Conservation (phyloP, 495 filamentous ascomycete genomes). For the Paragyromitra xinjiangensis region DNA sequence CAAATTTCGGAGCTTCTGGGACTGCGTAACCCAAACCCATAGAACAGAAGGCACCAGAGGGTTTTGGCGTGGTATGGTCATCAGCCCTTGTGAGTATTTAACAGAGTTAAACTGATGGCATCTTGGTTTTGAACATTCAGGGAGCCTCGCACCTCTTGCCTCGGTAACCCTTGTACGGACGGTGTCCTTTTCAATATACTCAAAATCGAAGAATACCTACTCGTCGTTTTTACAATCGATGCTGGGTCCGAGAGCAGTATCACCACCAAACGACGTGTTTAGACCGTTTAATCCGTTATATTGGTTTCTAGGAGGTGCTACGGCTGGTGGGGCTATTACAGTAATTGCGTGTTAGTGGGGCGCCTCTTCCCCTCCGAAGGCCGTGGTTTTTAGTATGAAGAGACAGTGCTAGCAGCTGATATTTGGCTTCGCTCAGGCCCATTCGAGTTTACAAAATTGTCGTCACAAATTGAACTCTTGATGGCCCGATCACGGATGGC, state of each 20-base stretch:
- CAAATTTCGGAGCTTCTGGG: slow-evolving; percentile 71
- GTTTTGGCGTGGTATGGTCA: slow-evolving; percentile 75
- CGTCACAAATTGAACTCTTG: slow-evolving; percentile 86
- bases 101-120: slow-evolving; percentile 9
- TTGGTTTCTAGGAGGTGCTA: slow-evolving; percentile 71
- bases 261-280: slow-evolving; percentile 44
- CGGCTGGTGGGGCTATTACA: slow-evolving; percentile 80
- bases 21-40: slow-evolving; percentile 78
- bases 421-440: slow-evolving; percentile 68
- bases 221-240: slow-evolving; percentile 59
- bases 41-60: slow-evolving; percentile 74
- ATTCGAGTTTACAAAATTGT: slow-evolving; percentile 93
- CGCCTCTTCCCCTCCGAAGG: slow-evolving; percentile 17
- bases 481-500: slow-evolving; percentile 73
- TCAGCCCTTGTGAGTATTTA: slow-evolving; percentile 1
- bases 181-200: slow-evolving; percentile 92
- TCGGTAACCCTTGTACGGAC: slow-evolving; percentile 91
- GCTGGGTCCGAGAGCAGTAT: slow-evolving; percentile 51
- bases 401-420: slow-evolving; percentile 29
- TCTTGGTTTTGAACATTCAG: slow-evolving; percentile 59
- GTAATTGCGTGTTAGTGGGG: slow-evolving; percentile 79
- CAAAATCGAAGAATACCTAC: slow-evolving; percentile 79
- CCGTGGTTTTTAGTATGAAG: slow-evolving; percentile 24
- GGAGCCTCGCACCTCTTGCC: slow-evolving; percentile 78
- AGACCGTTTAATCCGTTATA: slow-evolving; percentile 55